Evolutionary conservation across 2,329 filamentous ascomycete genomes (phyloP), one percentile per base, ranked within the genome.

Genomic region (Sarocladiaceae sp.): DNA sequence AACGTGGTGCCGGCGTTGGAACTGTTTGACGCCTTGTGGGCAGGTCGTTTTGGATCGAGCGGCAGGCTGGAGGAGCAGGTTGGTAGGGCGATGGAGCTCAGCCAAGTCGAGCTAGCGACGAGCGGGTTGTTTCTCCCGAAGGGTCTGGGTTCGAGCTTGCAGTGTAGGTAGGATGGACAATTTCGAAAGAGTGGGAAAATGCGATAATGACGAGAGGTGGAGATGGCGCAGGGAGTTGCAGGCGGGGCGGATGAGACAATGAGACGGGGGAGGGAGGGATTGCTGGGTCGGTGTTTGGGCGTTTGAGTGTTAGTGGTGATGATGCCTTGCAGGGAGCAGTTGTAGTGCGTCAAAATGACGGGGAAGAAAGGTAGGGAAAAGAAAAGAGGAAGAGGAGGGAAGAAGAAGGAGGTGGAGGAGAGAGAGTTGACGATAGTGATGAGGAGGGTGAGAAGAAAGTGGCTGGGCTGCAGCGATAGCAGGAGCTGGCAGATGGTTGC

Each of bases 171-270:
- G 37, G 37, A 41, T 41, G 34, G 34, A 39, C 34, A 39, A 39
- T 39, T 39, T 39, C 34, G 19, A 39, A 39, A 39, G 34, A 39
- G 34, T 39, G 37, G 37, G 21, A 41, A 29, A 41, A 41, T 41
- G 37, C 37, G 37, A 41, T 41, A 29, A 41, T 41, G 37, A 41
- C 37, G 37, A 41, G 19, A 41, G 37, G 37, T 41, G 37, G 23
- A 41, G 37, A 18, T 13, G 24, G 26, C 26, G 19, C n/a, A n/a
- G n/a, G 12, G 34, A 39, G 21, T 23, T 24, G 12, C 34, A 21
- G 15, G 15, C 19, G 21, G 19, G 21, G 19, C 4, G 21, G 23
- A 21, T 39, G 34, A 41, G 37, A 18, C 12, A 41, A 24, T n/a
- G n/a, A n/a, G n/a, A n/a, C n/a, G n/a, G n/a, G n/a, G n/a, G n/a